Evolutionary conservation across 2,329 filamentous ascomycete genomes (phyloP), one percentile per base, ranked within the genome.

Genomic region (Plectosphaerella cucumerina): DNA sequence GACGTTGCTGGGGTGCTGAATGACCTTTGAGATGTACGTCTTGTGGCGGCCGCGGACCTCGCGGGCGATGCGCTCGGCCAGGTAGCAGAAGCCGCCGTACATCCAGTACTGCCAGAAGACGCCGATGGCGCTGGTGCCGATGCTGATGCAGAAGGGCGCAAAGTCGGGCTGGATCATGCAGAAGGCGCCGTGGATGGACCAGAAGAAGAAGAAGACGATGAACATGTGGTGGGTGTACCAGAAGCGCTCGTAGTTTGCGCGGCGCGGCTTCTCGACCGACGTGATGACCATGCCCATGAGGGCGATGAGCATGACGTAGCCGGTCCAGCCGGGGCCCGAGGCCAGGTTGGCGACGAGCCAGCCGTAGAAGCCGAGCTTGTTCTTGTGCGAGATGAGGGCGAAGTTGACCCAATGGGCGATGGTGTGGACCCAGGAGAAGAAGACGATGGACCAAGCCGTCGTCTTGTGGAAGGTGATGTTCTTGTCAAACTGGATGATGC

Each of bases 91-190:
- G 54, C 88, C 90, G 47, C 89, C 87, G 64, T 89, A 90, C 80
- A 90, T 86, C 89, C 89, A 94, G 73, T 89, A 94, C 71, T 92
- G 85, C 87, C 88, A 94, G 67, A 95, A 94, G 49, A 92, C 87
- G 61, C 89, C 89, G 54, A 86, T 76, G 26, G 83, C 82, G 22
- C 79, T 75, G 10, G 80, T 74, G 55, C 83, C 83, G 53, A 89
- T 75, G 52, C 85, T 84, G 50, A 81, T 77, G 70, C 89, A 92
- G 67, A 88, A 92, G 2, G 89, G 89, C 6, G 86, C 86, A 56
- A 87, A 82, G 65, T 94, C 89, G 48, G 89, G 85, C 69, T 90
- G 89, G 62, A 93, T 93, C 89, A 94, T 93, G 70, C 90, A 93
- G 73, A 91, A 94, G 22, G 87, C 87, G 52, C 89, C 90, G 69